Base-by-base conservation (phyloP, 225 moss, liverwort and hornwort species). In the Sphagnum tenellum region DNA sequence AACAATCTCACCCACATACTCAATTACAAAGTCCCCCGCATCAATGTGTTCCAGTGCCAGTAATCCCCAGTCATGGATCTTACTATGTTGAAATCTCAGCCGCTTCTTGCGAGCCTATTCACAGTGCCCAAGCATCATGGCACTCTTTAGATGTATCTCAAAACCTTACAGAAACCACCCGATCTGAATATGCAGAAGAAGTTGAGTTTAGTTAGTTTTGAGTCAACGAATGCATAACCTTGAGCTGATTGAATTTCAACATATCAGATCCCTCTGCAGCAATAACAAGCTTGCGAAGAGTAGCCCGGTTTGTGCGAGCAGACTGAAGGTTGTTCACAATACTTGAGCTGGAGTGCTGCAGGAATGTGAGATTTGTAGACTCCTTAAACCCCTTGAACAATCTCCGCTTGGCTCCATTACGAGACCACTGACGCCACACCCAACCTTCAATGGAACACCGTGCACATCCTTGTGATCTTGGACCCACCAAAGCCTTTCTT, bases 61-160 rank as follows among this genome's bases (percentile, higher is more conserved):
- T 67, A 96, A 29, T 1, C 92, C 92, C 96, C 96, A 96, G 62
- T 92, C 87, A 50, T 96, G 96, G 54, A 96, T 92, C 50, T 83
- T 88, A 60, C 92, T 96, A 49, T 85, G 83, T 69, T 90, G 86
- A 12, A 96, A 92, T 65, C 90, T 96, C 2, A 96, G 51, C 12
- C 81, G 70, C 72, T 96, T 96, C 58, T 92, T 96, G 8, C 96
- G 71, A 5, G 74, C 77, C 88, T 91, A 2, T 47, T 48, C 5
- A 12, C 60, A 2, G 72, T 45, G 64, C 47, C 64, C 49, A 7
- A 2, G 12, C 47, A 64, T 3, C 45, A 44, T 7, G 10, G 9
- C 48, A 10, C 13, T 64, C 9, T 49, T 60, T 5, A 52, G 46
- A 48, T n/a, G 4, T 29, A 29, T 29, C 29, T 29, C 29, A 29